Base-by-base conservation (phyloP, 148 eudicot genomes). In the Vaccinium myrtillus region DNA sequence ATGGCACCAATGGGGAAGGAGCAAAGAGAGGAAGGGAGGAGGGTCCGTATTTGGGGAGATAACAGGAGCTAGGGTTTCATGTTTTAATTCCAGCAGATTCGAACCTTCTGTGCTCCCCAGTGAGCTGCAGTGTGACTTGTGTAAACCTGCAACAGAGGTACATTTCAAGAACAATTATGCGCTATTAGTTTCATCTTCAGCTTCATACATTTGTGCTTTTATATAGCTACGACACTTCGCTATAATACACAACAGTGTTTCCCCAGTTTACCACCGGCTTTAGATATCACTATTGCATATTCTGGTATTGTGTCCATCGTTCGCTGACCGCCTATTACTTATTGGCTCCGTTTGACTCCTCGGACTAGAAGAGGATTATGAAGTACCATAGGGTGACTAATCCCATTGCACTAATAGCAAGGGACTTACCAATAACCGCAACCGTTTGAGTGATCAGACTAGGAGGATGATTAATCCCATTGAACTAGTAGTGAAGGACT, bases 1-100 rank as follows among this genome's bases (percentile, higher is more conserved):
- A 86, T 80, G 90, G 90, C 87, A 83, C 67, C 78, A 83, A 27
- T 46, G 88, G 90, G 48, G 86, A 88, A 81, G 90, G 88, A 67
- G 90, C 90, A 67, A 67, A 21, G 36, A 74, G 76, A 21, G 90
- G 90, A 83, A 50, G 6, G 87, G 86, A 58, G 53, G 89, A 79
- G 85, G 84, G 25, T 81, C 85, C 63, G 50, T 19, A 61, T 10
- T 30, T 54, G 89, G 82, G 43, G 84, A 84, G 58, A 48, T 79
- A 54, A 25, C 63, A 16, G 86, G n/a, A n/a, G n/a, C n/a, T n/a
- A 61, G 46, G 14, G 70, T 48, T 46, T 84, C 78, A 3, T n/a
- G 71, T 30, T 78, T 2, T 43, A 78, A 7, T 83, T 59, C 74
- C 39, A 83, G 19, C 7, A 51, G 5, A 55, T 32, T 27, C 0